Conservation (phyloP, 768 basidiomycete genomes). For the Tulasnella sp. region DNA sequence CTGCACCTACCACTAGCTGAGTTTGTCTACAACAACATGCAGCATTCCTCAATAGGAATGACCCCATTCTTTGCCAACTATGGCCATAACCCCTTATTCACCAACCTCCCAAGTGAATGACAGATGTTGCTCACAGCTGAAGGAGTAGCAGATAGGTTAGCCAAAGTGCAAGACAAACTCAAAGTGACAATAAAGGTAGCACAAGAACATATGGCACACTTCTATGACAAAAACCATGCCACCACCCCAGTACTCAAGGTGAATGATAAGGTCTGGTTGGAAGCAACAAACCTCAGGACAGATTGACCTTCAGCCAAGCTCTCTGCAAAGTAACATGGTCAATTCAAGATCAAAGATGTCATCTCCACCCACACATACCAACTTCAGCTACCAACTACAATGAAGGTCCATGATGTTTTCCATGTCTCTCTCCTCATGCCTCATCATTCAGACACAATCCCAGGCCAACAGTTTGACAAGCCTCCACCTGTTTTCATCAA, state of each 20-base stretch:
- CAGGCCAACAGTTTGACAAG: no score
- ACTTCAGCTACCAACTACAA: constrained; percentile 6
- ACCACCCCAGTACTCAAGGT: constrained; percentile 11
- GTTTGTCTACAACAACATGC: constrained; percentile 34
- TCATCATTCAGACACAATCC: no score
- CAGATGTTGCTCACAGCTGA: neutral
- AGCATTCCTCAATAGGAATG: constrained; percentile 28
- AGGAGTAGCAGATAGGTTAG: neutral
- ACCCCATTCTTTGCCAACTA: constrained; percentile 33
- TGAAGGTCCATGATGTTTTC: constrained; percentile 5
- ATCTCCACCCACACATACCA: neutral
- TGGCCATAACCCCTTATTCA: constrained; percentile 23
- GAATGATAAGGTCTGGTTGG: constrained; percentile 15
- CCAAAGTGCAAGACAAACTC: neutral
- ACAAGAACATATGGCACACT: neutral
- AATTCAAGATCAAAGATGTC: constrained; percentile 2
- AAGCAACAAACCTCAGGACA: constrained; percentile 15
- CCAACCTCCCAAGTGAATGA: neutral
- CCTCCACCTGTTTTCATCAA: no score
- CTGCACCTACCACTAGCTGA: constrained; percentile 33
- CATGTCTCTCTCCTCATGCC: neutral
- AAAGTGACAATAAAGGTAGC: constrained; percentile 1
- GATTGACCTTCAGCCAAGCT: constrained; percentile 15
- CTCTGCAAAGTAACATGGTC: constrained; percentile 7
- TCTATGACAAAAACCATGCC: neutral